These are phyloP conservation scores for Aspergillus sparsus DNA, from an alignment of 495 filamentous ascomycete species.

Conservation along the genomic window DNA sequence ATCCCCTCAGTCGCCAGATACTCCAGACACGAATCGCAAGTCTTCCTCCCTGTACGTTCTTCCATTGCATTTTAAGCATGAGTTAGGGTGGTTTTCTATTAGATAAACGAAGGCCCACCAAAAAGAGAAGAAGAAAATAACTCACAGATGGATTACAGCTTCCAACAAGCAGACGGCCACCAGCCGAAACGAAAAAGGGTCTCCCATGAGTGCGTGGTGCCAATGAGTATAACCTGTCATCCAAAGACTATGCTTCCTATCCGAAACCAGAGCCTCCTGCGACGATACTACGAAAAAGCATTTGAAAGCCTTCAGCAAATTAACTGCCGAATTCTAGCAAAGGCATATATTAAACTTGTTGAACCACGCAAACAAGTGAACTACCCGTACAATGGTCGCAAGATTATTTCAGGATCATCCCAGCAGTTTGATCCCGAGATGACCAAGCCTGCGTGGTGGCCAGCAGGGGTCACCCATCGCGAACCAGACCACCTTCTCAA, in stretches of 20 bases:
- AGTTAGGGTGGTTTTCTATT: neutral
- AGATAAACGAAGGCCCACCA: neutral
- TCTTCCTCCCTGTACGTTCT: constrained; percentile 18
- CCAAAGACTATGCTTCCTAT: constrained; percentile 50
- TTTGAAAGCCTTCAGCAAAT: constrained; percentile 73
- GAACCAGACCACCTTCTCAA: constrained; percentile 81
- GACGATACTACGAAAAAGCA: constrained; percentile 60
- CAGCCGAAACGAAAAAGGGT: constrained; percentile 28
- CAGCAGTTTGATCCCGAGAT: constrained; percentile 42
- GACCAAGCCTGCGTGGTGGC: constrained; percentile 76
- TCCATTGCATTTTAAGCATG: neutral
- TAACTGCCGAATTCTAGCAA: constrained; percentile 65
- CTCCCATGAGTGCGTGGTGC: constrained; percentile 32
- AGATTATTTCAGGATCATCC: constrained; percentile 36
- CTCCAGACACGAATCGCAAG: constrained; percentile 11
- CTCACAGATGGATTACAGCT: constrained; percentile 9
- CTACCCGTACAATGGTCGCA: constrained; percentile 72
- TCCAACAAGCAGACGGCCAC: constrained; percentile 11
- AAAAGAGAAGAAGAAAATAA: neutral
- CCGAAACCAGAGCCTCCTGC: constrained; percentile 52
- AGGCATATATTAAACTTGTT: constrained; percentile 77
- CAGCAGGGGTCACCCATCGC: constrained; percentile 61
- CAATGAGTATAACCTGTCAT: constrained; percentile 32
- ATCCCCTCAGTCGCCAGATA: constrained; percentile 22
- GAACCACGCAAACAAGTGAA: constrained; percentile 82